Evolutionary conservation across 306 rosid genomes (phyloP).

Genomic region (Sicyos edulis): DNA sequence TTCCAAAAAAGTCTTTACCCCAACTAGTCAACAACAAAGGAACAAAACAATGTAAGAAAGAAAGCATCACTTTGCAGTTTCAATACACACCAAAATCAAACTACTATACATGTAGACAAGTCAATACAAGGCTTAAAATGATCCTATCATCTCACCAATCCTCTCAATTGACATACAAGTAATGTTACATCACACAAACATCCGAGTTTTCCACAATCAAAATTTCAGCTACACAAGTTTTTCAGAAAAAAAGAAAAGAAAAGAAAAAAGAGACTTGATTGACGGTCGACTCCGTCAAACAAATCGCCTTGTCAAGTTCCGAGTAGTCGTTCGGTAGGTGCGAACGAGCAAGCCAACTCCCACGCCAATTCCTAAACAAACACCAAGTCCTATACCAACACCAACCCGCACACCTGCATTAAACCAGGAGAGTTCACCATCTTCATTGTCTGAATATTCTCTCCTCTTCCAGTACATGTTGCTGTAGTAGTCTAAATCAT

Average conservation of each 20-base stretch:
- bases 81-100: neutral
- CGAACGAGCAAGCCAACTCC: constrained; percentile 38
- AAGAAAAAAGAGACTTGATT: neutral
- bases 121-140: constrained; percentile 4
- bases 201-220: neutral
- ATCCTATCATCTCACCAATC: constrained; percentile 10
- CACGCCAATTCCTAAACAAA: constrained; percentile 36
- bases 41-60: neutral
- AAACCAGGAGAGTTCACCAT: constrained; percentile 42
- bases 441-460: constrained; percentile 33
- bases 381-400: constrained; percentile 39
- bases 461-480: constrained; percentile 34
- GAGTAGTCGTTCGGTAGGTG: constrained; percentile 35
- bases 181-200: constrained; percentile 3
- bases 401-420: constrained; percentile 45
- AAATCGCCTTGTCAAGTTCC: constrained; percentile 31
- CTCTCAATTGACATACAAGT: neutral
- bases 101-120: neutral
- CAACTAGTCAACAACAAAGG: neutral
- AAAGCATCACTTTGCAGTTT: neutral
- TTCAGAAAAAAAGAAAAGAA: neutral
- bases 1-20: neutral
- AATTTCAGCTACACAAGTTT: constrained; percentile 11
- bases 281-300: constrained; percentile 15
- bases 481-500: constrained; percentile 12